These are phyloP conservation scores for Plantago lanceolata DNA, from an alignment of 305 asterid species.

Conservation along the genomic window DNA sequence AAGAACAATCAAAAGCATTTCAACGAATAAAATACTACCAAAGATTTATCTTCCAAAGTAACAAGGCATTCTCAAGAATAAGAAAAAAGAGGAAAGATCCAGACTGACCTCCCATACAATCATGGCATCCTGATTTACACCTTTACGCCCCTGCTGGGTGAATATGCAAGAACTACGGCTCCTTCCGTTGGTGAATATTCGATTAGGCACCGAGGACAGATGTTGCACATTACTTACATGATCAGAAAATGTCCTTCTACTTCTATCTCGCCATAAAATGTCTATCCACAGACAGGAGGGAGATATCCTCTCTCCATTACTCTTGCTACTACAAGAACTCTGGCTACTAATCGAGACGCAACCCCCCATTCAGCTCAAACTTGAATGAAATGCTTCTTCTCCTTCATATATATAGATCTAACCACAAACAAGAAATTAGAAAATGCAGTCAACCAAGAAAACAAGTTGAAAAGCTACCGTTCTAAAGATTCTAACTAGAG, in stretches of 20 bases:
- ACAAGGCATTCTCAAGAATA: not conserved
- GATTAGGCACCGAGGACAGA: conserved; percentile 67
- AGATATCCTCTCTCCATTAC: conserved; percentile 60
- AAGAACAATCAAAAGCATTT: not conserved
- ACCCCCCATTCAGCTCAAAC: conserved; percentile 79
- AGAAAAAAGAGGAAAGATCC: not conserved
- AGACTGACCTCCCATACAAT: conserved; percentile 92
- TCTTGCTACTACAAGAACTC: conserved; percentile 67
- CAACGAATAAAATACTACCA: not conserved
- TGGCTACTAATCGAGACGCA: conserved; percentile 73
- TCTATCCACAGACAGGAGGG: conserved; percentile 59
- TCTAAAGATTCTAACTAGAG: conserved; percentile 3
- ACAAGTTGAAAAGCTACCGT: not conserved
- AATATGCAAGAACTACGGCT: conserved; percentile 75
- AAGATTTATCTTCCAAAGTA: not conserved
- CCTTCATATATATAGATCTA: not conserved
- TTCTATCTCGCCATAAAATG: conserved; percentile 53
- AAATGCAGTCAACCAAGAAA: conserved; percentile 7
- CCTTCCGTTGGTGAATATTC: conserved; percentile 73
- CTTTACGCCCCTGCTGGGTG: conserved; percentile 98
- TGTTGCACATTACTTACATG: conserved; percentile 57
- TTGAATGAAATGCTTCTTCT: not conserved
- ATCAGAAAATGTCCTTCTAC: conserved; percentile 61
- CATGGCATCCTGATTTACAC: conserved; percentile 98
- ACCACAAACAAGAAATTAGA: not conserved